These are phyloP conservation scores for Chenopodium berlandieri DNA, from an alignment of 148 eudicot genomes.

Conservation along the genomic window DNA sequence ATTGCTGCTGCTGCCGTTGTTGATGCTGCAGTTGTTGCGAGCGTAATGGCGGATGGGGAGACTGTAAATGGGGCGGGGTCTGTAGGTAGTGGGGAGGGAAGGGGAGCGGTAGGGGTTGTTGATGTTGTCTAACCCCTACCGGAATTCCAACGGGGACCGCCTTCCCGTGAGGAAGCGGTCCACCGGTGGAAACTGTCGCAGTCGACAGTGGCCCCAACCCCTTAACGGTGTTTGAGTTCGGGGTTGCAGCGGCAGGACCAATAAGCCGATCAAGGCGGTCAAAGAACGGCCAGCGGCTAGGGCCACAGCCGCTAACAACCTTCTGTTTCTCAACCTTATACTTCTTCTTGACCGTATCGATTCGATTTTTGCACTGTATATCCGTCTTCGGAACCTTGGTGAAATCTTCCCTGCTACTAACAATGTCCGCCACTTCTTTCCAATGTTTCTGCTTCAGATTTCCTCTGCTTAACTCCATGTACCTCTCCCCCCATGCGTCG, in stretches of 20 bases:
- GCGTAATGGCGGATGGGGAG: neutral
- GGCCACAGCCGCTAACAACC: conserved; percentile 43
- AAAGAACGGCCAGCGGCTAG: conserved; percentile 63
- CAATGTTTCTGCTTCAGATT: conserved; percentile 91
- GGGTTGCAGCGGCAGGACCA: conserved; percentile 46
- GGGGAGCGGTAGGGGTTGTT: conserved; percentile 2
- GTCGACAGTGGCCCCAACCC: neutral
- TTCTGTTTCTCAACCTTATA: conserved; percentile 60
- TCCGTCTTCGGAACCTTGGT: conserved; percentile 60
- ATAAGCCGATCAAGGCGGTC: conserved; percentile 54
- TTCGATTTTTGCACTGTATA: conserved; percentile 86
- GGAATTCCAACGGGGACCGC: conserved; percentile 64
- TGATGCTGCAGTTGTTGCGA: conserved; percentile 8
- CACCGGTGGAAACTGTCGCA: neutral
- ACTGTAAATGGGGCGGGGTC: conserved; percentile 12
- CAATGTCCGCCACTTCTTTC: conserved; percentile 82
- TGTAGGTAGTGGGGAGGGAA: conserved; percentile 10
- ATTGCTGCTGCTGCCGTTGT: neutral
- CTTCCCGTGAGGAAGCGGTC: neutral
- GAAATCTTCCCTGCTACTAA: conserved; percentile 47
- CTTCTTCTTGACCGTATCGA: conserved; percentile 85
- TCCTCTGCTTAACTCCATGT: conserved; percentile 67
- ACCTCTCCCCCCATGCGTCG: conserved; percentile 95
- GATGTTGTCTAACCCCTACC: conserved; percentile 32
- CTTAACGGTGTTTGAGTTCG: neutral